phyloP scores from a whole-genome alignment of 148 eudicot genomes.

The Rhododendron henanense region DNA sequence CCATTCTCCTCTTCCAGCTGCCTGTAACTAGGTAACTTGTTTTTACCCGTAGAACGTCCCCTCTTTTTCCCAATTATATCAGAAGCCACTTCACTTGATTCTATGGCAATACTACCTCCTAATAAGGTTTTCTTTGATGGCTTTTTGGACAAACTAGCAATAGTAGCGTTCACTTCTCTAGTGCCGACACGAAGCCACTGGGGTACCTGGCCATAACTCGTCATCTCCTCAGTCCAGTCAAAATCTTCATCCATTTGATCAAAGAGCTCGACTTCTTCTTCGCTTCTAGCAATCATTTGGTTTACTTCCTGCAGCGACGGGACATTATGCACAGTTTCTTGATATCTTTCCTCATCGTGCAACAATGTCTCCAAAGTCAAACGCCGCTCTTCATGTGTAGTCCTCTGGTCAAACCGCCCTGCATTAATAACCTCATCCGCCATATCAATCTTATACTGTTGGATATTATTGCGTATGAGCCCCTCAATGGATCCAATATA shows the following conservation, averaged over 20 bases:
- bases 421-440: slow-evolving; percentile 99
- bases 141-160: slow-evolving; percentile 72
- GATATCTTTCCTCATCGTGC: slow-evolving; percentile 97
- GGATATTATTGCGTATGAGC: slow-evolving; percentile 91
- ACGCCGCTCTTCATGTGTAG: slow-evolving; percentile 98
- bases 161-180: slow-evolving; percentile 65
- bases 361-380: slow-evolving; percentile 82
- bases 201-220: slow-evolving; percentile 83
- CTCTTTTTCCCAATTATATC: slow-evolving; percentile 48
- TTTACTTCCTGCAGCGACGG: slow-evolving; percentile 95
- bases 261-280: slow-evolving; percentile 90
- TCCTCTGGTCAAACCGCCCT: slow-evolving; percentile 96
- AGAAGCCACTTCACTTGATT: slow-evolving; percentile 39
- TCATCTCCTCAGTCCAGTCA: slow-evolving; percentile 89
- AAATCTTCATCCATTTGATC: slow-evolving; percentile 98
- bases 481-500: slow-evolving; percentile 95
- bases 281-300: slow-evolving; percentile 93
- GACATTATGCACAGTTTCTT: slow-evolving; percentile 90
- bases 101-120: slow-evolving; percentile 34
- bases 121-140: slow-evolving; percentile 47
- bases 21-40: slow-evolving; percentile 67
- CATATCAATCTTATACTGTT: slow-evolving; percentile 98
- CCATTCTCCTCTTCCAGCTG: slow-evolving; percentile 82
- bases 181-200: slow-evolving; percentile 86
- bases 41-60: slow-evolving; percentile 62